Evolutionary conservation across 2,329 filamentous ascomycete genomes (phyloP).

Genomic region (Phaeomoniella chlamydospora): DNA sequence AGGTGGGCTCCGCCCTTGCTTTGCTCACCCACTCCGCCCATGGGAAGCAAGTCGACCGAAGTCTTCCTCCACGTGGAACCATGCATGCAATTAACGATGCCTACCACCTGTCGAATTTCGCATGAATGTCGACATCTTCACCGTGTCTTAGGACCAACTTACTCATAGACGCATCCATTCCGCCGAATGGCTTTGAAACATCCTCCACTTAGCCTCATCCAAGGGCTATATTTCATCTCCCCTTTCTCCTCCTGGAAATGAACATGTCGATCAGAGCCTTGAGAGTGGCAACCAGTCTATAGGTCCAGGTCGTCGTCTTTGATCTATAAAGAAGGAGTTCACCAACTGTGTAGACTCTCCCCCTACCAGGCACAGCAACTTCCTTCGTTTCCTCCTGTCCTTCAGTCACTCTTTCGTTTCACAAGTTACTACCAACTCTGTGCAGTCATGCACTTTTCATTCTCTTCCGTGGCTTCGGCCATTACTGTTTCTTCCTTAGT

Average conservation of each 20-base stretch:
- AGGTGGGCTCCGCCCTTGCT: background rate
- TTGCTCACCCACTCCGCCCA: background rate
- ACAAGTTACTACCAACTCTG: background rate
- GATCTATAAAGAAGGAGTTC: background rate
- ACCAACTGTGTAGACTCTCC: background rate
- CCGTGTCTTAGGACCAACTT: background rate
- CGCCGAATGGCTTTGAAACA: background rate
- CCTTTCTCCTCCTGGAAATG: background rate
- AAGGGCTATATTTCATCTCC: background rate
- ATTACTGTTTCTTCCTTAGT: conserved; percentile 1
- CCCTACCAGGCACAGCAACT: background rate
- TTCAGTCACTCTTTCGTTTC: conserved; percentile 1
- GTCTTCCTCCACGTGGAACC: background rate
- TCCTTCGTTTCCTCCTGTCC: background rate
- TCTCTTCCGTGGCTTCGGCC: conserved; percentile 1
- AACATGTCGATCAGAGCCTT: background rate
- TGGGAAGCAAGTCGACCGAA: background rate
- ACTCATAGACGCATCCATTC: background rate
- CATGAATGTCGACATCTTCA: background rate
- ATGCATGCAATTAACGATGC: background rate
- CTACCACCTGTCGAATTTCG: background rate
- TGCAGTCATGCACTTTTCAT: background rate
- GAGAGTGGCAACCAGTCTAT: too few relatives aligned
- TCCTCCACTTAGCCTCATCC: background rate
- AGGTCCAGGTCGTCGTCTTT: too few relatives aligned